Percentiles rank a stretch among this genome's conserved stretches.
phyloP scores from a whole-genome alignment of 73 alveolate species.

The Loxodes magnus region DNA sequence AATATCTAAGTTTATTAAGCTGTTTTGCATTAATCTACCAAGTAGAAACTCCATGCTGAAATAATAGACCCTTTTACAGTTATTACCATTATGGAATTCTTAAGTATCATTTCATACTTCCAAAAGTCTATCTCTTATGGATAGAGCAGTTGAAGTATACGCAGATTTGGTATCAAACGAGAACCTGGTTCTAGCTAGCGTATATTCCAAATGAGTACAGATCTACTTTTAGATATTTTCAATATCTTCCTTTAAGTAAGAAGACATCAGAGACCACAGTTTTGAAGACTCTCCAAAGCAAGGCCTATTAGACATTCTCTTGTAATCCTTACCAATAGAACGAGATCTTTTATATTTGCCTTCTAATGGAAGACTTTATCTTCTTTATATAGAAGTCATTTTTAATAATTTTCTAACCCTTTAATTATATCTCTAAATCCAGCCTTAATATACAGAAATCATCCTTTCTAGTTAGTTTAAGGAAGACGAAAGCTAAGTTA shows the following conservation, averaged over 20 bases:
- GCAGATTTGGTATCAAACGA: slow-evolving; percentile 11
- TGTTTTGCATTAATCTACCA: slow-evolving; percentile 92
- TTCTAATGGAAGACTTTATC: no score
- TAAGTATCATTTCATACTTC: slow-evolving; percentile 92
- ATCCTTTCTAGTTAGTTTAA: no score
- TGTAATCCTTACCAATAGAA: no score
- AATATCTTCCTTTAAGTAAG: not conserved
- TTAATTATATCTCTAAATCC: no score
- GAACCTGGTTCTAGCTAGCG: slow-evolving; percentile 45
- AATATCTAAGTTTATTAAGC: slow-evolving; percentile 83
- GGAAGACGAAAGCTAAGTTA: no score
- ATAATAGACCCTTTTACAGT: slow-evolving; percentile 43
- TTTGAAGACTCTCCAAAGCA: no score
- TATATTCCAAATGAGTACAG: slow-evolving; percentile 35
- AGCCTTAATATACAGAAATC: no score
- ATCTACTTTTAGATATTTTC: slow-evolving; percentile 43
- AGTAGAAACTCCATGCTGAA: slow-evolving; percentile 92
- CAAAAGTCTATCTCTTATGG: slow-evolving; percentile 89
- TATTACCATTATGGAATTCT: not conserved
- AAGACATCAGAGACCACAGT: not conserved
- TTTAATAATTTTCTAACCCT: no score
- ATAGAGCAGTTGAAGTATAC: slow-evolving; percentile 84
- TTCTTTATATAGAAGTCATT: no score
- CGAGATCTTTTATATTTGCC: no score
- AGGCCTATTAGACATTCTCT: no score